Evolutionary conservation across 106 monocot species (phyloP), one percentile per base, ranked within the genome.

Genomic region (Dioscorea zingiberensis): DNA sequence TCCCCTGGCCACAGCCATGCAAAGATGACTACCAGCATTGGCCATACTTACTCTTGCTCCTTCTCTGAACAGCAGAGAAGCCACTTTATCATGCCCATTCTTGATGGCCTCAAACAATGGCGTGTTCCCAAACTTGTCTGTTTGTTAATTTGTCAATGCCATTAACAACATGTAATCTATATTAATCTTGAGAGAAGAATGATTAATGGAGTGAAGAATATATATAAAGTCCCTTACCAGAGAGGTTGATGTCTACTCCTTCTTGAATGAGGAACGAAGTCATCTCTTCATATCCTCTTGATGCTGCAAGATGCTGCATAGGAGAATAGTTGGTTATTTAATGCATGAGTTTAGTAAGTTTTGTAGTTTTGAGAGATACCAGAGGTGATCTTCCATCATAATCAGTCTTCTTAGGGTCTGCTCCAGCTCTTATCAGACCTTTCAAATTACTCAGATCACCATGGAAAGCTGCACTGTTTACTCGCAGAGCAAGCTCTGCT

Each of bases 121-220:
- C 17, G 95, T 91, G 69, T 83, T 85, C 54, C 91, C 91, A 81
- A 88, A 91, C 61, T 91, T 88, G 72, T 95, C 95, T 95, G 71
- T 21, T 60, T 12, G 10, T 38, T 38, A 8, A 3, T 30, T 30
- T 30, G 7, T 30, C 7, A 30, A 7, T 30, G 4, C 30, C 30
- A 30, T 30, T 8, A 38, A 2, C 6, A 38, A 38, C 6, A 38
- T 38, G n/a, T n/a, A n/a, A n/a, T n/a, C n/a, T n/a, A n/a, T n/a
- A n/a, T n/a, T n/a, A n/a, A n/a, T n/a, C n/a, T n/a, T n/a, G n/a
- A n/a, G n/a, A n/a, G n/a, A 38, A 38, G 38, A 8, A 38, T 6
- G 38, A 38, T 38, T 38, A 38, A 38, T 6, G 6, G 4, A 30
- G 7, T 3, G 7, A 30, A 30, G 30, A 30, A 30, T 30, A 30